Conservation (phyloP, 2,329 filamentous ascomycete genomes). For the Orbilia blumenaviensis region DNA sequence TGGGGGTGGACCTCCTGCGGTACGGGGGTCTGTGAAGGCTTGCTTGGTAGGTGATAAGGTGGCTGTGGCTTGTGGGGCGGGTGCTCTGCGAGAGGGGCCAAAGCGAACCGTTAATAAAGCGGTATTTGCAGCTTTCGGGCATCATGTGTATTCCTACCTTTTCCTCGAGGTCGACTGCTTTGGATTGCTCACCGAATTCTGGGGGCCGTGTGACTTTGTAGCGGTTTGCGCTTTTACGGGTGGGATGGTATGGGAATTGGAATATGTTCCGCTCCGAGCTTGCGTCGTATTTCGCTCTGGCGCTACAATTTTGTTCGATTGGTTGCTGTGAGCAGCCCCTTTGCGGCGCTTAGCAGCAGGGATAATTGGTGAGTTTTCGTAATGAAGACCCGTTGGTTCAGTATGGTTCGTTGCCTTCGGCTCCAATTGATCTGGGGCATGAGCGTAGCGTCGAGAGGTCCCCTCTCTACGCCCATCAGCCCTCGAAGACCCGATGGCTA, state of each 20-base stretch:
- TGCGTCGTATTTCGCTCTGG: slow-evolving; percentile 1
- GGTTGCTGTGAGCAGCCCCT: slow-evolving; percentile 5
- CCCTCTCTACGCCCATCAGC: slow-evolving; percentile 30
- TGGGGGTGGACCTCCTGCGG: background rate
- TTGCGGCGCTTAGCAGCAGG: slow-evolving; percentile 45
- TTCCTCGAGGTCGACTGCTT: slow-evolving; percentile 22
- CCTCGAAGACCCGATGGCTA: background rate
- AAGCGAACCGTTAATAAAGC: background rate
- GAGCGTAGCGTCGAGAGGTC: slow-evolving; percentile 30
- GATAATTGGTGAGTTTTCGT: slow-evolving; percentile 18
- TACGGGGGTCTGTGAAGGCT: slow-evolving; percentile 24
- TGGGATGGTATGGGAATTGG: background rate
- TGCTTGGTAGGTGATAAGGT: slow-evolving; percentile 35
- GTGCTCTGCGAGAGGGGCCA: background rate
- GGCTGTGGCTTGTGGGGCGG: slow-evolving; percentile 8
- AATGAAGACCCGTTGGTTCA: background rate
- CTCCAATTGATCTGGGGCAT: slow-evolving; percentile 20
- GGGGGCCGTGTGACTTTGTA: slow-evolving; percentile 7
- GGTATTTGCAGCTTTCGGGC: background rate
- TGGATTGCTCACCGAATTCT: background rate
- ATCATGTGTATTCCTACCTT: slow-evolving; percentile 5
- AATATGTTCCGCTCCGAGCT: background rate
- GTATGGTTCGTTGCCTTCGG: background rate
- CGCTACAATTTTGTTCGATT: slow-evolving; percentile 4
- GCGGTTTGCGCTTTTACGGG: background rate